A percentile compares a stretch with the other conserved stretches of the same genome.
Conservation (phyloP, 768 basidiomycete genomes). For the Aureoboletus auriporus region DNA sequence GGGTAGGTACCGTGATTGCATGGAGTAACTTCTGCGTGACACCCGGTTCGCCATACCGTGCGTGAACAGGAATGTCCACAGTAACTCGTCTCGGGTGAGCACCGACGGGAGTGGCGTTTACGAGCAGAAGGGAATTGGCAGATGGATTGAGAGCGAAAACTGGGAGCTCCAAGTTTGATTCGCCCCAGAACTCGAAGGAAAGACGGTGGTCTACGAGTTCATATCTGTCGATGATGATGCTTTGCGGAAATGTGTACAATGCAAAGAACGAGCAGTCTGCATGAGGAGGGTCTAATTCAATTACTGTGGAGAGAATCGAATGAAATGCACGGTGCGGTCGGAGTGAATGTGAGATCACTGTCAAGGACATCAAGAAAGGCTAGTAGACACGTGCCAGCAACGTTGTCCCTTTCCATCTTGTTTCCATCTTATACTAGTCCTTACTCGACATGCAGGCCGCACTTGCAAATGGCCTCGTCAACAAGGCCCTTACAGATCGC, state of each 20-base stretch:
- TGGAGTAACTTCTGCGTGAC: constrained; percentile 8
- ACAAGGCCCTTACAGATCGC: constrained; percentile 13
- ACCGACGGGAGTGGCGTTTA: constrained; percentile 22
- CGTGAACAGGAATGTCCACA: constrained; percentile 41
- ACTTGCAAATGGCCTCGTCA: constrained; percentile 6
- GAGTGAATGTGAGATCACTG: constrained; percentile 16
- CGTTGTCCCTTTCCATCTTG: too few species aligned
- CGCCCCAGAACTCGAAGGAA: constrained; percentile 34
- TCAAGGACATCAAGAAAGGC: constrained; percentile 12
- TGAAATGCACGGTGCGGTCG: constrained; percentile 27
- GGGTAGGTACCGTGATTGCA: constrained; percentile 21
- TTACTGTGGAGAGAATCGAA: constrained; percentile 24
- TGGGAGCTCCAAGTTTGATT: constrained; percentile 42
- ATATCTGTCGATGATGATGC: constrained; percentile 42
- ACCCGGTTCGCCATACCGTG: constrained; percentile 36
- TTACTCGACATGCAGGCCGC: constrained; percentile 25
- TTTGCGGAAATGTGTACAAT: constrained; percentile 34
- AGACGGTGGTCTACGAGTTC: constrained; percentile 35
- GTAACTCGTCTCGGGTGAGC: constrained; percentile 6
- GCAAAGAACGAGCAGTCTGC: constrained; percentile 29
- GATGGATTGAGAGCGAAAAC: constrained; percentile 31
- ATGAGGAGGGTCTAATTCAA: constrained; percentile 11
- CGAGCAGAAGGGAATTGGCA: constrained; percentile 28
- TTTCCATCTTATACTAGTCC: too few species aligned
- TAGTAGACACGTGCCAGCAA: too few species aligned